Evolutionary conservation across 164 flowering plant genomes (phyloP), one percentile per base, ranked within the genome.

Genomic region (Vitis rupestris): DNA sequence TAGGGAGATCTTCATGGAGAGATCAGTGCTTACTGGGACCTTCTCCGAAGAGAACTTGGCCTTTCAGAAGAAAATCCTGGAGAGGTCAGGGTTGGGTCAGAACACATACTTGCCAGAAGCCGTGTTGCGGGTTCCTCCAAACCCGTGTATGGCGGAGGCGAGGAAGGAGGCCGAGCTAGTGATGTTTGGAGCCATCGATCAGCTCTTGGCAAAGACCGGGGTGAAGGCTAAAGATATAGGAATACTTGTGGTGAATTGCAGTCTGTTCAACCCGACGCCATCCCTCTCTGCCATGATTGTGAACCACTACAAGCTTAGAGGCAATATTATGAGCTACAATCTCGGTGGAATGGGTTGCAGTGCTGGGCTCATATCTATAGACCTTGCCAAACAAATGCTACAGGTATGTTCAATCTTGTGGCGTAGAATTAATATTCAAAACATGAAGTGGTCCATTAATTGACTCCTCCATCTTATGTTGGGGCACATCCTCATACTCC

Each of bases 341-440:
- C 90, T 91, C 52, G 91, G 94, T 68, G 97, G 97, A 1, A 91
- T 91, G 97, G 97, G 97, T 0, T 91, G 97, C 78, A 91, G 97
- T 69, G 97, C 97, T 56, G 97, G 97, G 0, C 76, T 92, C 23
- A 87, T 92, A 29, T 88, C 97, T 6, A 86, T 92, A 1, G 97
- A 90, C 65, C 94, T 92, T 19, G 97, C 94, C 66, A 88, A 87
- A 67, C 90, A 89, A 56, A 88, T 92, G 10, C 72, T 92, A 13
- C 95, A 92, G 93, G 97, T 88, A 16, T 16, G 71, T 74, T 52
- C 8, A 23, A 2, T 9, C 11, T 30, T 65, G 27, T 23, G 27
- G 27, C 27, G 27, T 23, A 1, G 27, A 8, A 19, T 30, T 9
- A 30, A 30, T 2, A 37, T 37, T 37, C 44, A 37, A 1, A 23